Evolutionary conservation across 208 protist genomes (phyloP).

Genomic region (Angomonas ambiguus): DNA sequence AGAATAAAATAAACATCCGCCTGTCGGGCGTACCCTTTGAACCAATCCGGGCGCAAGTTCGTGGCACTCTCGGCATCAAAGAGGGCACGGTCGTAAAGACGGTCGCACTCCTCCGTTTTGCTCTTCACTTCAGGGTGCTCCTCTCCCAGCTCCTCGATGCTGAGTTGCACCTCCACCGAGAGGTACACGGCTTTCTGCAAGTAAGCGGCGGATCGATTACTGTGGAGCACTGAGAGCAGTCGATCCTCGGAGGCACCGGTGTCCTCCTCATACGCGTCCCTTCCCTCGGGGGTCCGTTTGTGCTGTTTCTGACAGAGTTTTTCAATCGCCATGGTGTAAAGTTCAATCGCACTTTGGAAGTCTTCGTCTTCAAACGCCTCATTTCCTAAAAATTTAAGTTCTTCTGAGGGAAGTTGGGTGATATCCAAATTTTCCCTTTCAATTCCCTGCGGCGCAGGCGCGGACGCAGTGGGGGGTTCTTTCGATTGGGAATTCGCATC

Average conservation of each 20-base stretch:
- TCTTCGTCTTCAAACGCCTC: conserved; percentile 73
- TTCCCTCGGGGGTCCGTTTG: neutral
- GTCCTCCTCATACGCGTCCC: neutral
- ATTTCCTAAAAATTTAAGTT: conserved; percentile 89
- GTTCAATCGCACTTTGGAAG: conserved; percentile 67
- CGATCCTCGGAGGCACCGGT: conserved; percentile 3
- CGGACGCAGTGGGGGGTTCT: neutral
- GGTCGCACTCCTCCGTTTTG: conserved; percentile 20
- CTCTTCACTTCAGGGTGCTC: conserved; percentile 79
- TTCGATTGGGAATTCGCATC: neutral
- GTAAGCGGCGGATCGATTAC: conserved; percentile 93
- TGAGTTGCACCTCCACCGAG: conserved; percentile 12
- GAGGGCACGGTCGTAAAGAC: conserved; percentile 61
- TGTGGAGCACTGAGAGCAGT: conserved; percentile 84
- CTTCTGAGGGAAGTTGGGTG: conserved; percentile 26
- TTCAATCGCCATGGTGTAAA: conserved; percentile 86
- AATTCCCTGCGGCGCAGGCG: neutral
- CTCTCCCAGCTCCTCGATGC: conserved; percentile 21
- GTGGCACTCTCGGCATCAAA: conserved; percentile 87
- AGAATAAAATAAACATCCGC: conserved; percentile 87
- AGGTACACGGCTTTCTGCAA: conserved; percentile 60
- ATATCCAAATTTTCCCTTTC: neutral
- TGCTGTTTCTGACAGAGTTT: conserved; percentile 13
- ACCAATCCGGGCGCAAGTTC: conserved; percentile 86
- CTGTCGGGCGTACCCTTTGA: conserved; percentile 91